Percentiles rank a stretch among this genome's conserved stretches.
These are phyloP conservation scores for Nemania bipapillata DNA, from an alignment of 2,329 filamentous ascomycete species.

Conservation along the genomic window DNA sequence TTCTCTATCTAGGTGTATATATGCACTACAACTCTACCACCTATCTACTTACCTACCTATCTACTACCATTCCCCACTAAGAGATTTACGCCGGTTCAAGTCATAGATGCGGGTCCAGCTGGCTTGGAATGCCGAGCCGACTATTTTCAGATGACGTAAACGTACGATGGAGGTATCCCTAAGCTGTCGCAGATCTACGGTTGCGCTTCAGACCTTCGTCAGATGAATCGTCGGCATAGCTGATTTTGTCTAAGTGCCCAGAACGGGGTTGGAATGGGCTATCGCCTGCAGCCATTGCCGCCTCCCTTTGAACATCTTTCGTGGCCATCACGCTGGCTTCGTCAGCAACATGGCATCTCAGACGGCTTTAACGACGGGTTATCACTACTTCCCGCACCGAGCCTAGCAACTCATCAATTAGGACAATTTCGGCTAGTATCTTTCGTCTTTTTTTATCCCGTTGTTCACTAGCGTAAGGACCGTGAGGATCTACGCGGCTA, in stretches of 20 bases:
- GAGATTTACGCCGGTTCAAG: neutral
- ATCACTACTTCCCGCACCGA: neutral
- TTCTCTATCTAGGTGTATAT: neutral
- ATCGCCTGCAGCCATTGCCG: neutral
- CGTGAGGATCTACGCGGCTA: slow-evolving; percentile 10
- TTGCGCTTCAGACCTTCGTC: neutral
- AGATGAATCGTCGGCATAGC: neutral
- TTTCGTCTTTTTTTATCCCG: neutral
- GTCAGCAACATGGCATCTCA: neutral
- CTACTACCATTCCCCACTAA: neutral
- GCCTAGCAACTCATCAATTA: slow-evolving; percentile 3
- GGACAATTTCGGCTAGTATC: neutral
- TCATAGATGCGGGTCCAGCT: slow-evolving; percentile 10
- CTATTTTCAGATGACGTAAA: slow-evolving; percentile 30
- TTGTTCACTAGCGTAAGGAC: neutral
- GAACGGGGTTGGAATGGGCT: neutral
- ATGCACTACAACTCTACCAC: neutral
- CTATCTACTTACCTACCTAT: neutral
- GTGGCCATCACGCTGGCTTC: too few relatives aligned
- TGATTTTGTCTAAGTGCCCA: neutral
- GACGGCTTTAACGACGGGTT: neutral
- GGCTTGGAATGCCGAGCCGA: slow-evolving; percentile 27
- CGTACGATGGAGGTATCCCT: slow-evolving; percentile 10
- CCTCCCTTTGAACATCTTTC: neutral
- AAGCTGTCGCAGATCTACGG: slow-evolving; percentile 9